These are phyloP conservation scores for Fagopyrum homotropicum DNA, from an alignment of 148 eudicot species.

Conservation along the genomic window DNA sequence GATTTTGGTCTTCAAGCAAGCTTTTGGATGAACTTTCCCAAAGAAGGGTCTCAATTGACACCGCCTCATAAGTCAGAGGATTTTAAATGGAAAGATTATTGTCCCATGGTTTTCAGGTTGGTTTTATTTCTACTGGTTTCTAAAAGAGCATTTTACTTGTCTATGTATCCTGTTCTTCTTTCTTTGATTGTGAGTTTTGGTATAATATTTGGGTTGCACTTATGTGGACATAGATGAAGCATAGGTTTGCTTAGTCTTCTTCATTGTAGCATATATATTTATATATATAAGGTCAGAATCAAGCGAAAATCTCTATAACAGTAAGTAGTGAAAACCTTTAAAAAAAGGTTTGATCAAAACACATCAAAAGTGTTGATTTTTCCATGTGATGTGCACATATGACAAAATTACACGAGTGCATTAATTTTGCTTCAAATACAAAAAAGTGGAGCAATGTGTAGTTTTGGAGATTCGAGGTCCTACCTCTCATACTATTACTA, in stretches of 20 bases:
- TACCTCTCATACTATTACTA: no score
- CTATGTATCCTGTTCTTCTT: neutral
- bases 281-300: neutral
- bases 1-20: slow-evolving; percentile 94
- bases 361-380: neutral
- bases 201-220: neutral
- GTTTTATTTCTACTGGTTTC: slow-evolving; percentile 7
- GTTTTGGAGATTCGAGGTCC: no score
- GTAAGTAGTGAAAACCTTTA: no score
- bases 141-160: no score
- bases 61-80: slow-evolving; percentile 93
- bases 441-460: no score
- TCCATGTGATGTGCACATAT: neutral
- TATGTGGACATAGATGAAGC: neutral
- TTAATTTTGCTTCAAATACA: no score
- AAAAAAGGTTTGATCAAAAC: no score
- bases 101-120: slow-evolving; percentile 99
- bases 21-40: slow-evolving; percentile 97
- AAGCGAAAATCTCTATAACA: no score
- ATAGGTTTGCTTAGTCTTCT: neutral
- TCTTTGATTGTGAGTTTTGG: neutral
- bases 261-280: neutral
- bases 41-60: slow-evolving; percentile 84
- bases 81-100: slow-evolving; percentile 96
- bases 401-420: no score